Evolutionary conservation across 257 asterid species (phyloP), one percentile per base, ranked within the genome.

Genomic region (Nicotiana knightiana): DNA sequence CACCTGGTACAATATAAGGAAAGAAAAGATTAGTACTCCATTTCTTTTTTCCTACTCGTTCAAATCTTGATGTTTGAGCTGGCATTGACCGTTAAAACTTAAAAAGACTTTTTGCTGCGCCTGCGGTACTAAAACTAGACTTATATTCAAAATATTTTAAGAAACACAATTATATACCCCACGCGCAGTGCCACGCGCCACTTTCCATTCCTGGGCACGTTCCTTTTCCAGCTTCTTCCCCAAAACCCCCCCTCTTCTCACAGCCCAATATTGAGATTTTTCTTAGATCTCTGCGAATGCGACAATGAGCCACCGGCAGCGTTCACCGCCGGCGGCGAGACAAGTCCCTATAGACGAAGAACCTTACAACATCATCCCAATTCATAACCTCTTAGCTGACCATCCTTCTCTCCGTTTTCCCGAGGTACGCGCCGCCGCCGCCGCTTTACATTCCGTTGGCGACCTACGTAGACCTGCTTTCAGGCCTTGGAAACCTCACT

Each of bases 361-460:
- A n/a, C 83, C 81, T 4, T 95, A 90, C 88, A 95, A 95, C 88
- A 91, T 95, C 7, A 91, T 95, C 54, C 99, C 99, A 0, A 88
- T 93, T 68, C 97, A 93, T 85, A 92, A 95, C 82, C 95, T 95
- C 82, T 89, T 93, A 30, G 97, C 97, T 9, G 99, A 95, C 94
- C 99, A 95, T 81, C 99, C 99, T 10, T 89, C 98, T 16, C 97
- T 95, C 81, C 96, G 97, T 48, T 95, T 87, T 82, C 99, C 99
- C 1, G 99, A 95, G 85, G 99, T 95, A 1, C 95, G 99, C 10
- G 99, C 99, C 46, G 94, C 97, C 18, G 92, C 93, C 3, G 95
- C 97, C 1, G 94, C 98, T 0, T 89, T 93, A 9, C 93, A 91
- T 51, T 76, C 98, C 21, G 97, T 93, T 12, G 97, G 97, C 0